A percentile compares a stretch with the other conserved stretches of the same genome.
Evolutionary conservation across 306 rosid species (phyloP).

Genomic region (Rubus idaeus): DNA sequence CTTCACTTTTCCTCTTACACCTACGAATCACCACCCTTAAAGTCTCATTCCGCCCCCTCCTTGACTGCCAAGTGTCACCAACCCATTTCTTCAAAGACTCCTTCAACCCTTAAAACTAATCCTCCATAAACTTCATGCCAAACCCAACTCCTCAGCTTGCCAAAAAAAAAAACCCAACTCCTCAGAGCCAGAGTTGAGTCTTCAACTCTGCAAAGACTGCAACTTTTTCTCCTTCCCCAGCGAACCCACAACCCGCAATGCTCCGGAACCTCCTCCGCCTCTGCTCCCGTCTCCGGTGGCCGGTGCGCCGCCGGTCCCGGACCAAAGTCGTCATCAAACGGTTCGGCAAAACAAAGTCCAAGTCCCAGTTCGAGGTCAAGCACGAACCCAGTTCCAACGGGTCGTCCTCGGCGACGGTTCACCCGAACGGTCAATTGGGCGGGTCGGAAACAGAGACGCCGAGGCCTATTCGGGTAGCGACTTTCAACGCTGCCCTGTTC

Average conservation of each 20-base stretch:
- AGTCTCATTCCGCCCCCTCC: conserved; percentile 18
- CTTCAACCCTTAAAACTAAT: background rate
- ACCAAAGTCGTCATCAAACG: conserved; percentile 48
- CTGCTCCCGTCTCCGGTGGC: conserved; percentile 60
- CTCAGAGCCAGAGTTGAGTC: conserved; percentile 21
- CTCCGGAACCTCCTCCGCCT: conserved; percentile 62
- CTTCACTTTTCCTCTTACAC: background rate
- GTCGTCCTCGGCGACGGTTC: conserved; percentile 43
- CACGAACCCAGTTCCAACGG: conserved; percentile 31
- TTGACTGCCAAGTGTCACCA: conserved; percentile 45
- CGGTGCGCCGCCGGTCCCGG: conserved; percentile 44
- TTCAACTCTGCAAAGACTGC: background rate
- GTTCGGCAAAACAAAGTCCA: conserved; percentile 35
- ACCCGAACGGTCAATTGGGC: conserved; percentile 49
- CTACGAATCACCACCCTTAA: background rate
- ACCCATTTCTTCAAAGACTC: conserved; percentile 20
- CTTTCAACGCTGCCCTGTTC: conserved; percentile 93
- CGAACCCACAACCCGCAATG: conserved; percentile 39
- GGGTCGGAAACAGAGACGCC: conserved; percentile 23
- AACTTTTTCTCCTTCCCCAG: conserved; percentile 23
- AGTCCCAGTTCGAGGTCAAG: conserved; percentile 19
- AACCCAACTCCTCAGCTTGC: conserved; percentile 5
- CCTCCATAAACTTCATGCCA: conserved; percentile 25
- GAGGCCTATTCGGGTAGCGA: conserved; percentile 59
- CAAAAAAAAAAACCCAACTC: conserved; percentile 11